phyloP scores from a whole-genome alignment of 805 yeast genomes.

The Lipomyces sp. region DNA sequence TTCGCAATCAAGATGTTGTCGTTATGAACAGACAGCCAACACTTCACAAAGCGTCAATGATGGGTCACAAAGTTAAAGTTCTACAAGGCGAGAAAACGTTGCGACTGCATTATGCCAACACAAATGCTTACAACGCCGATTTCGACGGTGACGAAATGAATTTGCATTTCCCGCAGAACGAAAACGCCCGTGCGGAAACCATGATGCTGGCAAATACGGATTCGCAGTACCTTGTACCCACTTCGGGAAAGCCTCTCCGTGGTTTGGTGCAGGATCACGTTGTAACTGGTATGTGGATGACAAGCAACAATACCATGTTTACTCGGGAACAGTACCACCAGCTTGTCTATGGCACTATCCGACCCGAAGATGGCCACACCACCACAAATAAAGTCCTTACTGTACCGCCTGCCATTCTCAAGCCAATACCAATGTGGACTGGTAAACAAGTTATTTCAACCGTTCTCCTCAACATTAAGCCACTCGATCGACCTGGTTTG shows the following conservation, averaged over 20 bases:
- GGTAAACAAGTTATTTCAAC: slow-evolving; percentile 97
- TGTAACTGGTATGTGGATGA: slow-evolving; percentile 98
- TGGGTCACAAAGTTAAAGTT: slow-evolving; percentile 98
- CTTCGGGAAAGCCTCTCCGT: slow-evolving; percentile 97
- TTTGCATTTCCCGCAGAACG: slow-evolving; percentile 98
- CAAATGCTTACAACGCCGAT: slow-evolving; percentile 99
- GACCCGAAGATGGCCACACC: slow-evolving; percentile 98
- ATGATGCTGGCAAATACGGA: slow-evolving; percentile 94
- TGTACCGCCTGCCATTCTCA: slow-evolving; percentile 84
- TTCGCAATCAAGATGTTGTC: slow-evolving; percentile 92
- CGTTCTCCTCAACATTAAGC: slow-evolving; percentile 85
- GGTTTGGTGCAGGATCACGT: slow-evolving; percentile 99
- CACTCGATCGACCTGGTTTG: slow-evolving; percentile 86
- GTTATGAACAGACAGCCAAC: slow-evolving; percentile 99
- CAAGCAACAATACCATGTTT: slow-evolving; percentile 89
- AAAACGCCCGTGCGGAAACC: slow-evolving; percentile 96
- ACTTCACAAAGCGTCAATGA: slow-evolving; percentile 98
- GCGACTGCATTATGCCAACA: slow-evolving; percentile 96
- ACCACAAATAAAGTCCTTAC: slow-evolving; percentile 67
- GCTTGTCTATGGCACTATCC: slow-evolving; percentile 86
- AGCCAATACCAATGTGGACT: slow-evolving; percentile 93
- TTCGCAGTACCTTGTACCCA: slow-evolving; percentile 96
- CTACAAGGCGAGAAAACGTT: slow-evolving; percentile 96
- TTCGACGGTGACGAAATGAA: slow-evolving; percentile 99
- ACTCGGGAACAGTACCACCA: slow-evolving; percentile 92